Conservation (phyloP, 2,329 filamentous ascomycete genomes). For the Tolypocladium inflatum region DNA sequence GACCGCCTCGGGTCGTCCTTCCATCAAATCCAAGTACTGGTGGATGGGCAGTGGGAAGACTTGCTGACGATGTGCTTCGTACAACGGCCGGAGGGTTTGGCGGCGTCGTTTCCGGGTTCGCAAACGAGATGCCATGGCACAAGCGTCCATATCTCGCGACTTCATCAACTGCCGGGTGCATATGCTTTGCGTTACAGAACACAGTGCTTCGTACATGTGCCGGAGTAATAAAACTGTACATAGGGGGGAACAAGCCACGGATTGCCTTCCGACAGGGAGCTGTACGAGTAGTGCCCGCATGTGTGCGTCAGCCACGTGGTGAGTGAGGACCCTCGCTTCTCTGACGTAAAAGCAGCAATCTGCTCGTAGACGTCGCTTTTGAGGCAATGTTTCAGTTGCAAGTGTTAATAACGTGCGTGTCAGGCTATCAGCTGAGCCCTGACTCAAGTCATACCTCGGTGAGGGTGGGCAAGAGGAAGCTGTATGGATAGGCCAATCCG, state of each 20-base stretch:
- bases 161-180: neutral
- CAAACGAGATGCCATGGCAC: neutral
- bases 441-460: neutral
- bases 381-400: neutral
- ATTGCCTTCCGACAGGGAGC: neutral
- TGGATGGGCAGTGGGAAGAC: neutral
- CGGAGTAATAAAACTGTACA: neutral
- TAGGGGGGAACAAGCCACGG: neutral
- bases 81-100: neutral
- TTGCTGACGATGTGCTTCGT: neutral
- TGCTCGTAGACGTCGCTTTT: neutral
- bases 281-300: neutral
- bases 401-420: neutral
- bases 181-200: neutral
- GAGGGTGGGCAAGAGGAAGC: neutral
- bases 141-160: neutral
- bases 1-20: neutral
- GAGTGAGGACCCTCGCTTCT: neutral
- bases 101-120: neutral
- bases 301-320: constrained; percentile 3
- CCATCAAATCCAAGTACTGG: neutral
- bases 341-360: neutral
- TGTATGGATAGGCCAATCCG: neutral
- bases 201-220: neutral
- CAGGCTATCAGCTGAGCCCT: neutral